phyloP scores from a whole-genome alignment of 176 grass and related monocot species.

The Otatea glauca region DNA sequence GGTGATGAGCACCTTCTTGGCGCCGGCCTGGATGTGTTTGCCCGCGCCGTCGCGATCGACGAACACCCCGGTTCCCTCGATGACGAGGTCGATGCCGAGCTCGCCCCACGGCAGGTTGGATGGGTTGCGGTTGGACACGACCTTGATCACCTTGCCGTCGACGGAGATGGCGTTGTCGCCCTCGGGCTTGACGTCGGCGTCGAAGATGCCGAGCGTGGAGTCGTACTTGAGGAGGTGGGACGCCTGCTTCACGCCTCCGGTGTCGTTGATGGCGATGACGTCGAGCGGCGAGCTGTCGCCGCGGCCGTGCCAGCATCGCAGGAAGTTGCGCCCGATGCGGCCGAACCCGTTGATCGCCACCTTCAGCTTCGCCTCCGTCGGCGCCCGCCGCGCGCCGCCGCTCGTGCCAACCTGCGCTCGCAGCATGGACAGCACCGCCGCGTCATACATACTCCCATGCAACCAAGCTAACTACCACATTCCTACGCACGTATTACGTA shows the following conservation, averaged over 20 bases:
- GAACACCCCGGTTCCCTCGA: conserved; percentile 85
- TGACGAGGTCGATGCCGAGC: conserved; percentile 78
- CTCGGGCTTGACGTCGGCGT: conserved; percentile 73
- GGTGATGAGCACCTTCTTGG: conserved; percentile 93
- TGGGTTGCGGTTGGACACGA: conserved; percentile 77
- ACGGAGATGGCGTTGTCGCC: conserved; percentile 72
- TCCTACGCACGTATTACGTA: conserved; percentile 43
- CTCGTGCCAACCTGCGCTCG: conserved; percentile 48
- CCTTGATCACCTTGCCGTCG: conserved; percentile 88
- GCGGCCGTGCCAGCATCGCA: conserved; percentile 84
- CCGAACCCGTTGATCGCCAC: conserved; percentile 96
- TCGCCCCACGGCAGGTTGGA: conserved; percentile 64
- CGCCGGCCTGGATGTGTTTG: conserved; percentile 81
- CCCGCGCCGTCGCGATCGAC: conserved; percentile 74
- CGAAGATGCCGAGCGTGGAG: conserved; percentile 87
- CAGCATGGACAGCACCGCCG: background rate
- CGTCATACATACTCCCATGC: background rate
- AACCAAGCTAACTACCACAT: background rate
- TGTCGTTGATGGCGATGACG: conserved; percentile 89
- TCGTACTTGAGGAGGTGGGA: conserved; percentile 95
- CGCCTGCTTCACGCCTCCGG: conserved; percentile 76
- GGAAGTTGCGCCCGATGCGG: conserved; percentile 91
- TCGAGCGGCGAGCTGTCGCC: conserved; percentile 64
- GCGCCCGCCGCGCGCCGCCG: conserved; percentile 47
- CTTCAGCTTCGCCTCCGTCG: conserved; percentile 81